Evolutionary conservation across 2,329 filamentous ascomycete species (phyloP).

Genomic region (Pestalotiopsis sp.): DNA sequence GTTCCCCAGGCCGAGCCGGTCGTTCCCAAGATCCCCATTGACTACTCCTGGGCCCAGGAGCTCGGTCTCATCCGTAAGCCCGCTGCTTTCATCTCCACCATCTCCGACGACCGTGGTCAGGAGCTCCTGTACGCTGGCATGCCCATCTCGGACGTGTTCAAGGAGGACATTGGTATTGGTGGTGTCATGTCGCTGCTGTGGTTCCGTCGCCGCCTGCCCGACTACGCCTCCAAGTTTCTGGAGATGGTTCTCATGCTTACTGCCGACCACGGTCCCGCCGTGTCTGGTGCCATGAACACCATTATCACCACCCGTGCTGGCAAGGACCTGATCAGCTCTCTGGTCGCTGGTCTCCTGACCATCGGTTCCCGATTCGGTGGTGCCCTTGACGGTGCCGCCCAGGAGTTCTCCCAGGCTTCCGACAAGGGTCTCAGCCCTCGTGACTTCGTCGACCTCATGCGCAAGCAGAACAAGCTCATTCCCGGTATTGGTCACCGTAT

Average conservation of each 20-base stretch:
- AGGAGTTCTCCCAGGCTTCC: conserved; percentile 97
- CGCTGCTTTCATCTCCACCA: conserved; percentile 99
- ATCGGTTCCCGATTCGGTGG: conserved; percentile 98
- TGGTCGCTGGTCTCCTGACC: conserved; percentile 95
- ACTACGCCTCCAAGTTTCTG: conserved; percentile 97
- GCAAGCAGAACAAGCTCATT: conserved; percentile 99
- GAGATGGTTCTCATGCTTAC: conserved; percentile 99
- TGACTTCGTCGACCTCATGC: conserved; percentile 98
- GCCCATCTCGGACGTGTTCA: conserved; percentile 99
- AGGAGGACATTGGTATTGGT: conserved; percentile 96
- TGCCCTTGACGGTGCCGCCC: conserved; percentile 94
- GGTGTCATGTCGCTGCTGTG: conserved; percentile 99
- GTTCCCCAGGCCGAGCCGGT: conserved; percentile 84
- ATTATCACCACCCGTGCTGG: conserved; percentile 99
- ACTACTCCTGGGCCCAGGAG: conserved; percentile 99
- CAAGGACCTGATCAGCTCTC: conserved; percentile 94
- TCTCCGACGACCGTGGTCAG: conserved; percentile 99
- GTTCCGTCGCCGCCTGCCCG: conserved; percentile 97
- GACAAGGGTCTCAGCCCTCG: conserved; percentile 97
- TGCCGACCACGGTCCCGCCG: conserved; percentile 96
- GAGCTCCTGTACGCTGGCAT: conserved; percentile 98
- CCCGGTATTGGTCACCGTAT: conserved; percentile 98
- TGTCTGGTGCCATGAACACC: conserved; percentile 99
- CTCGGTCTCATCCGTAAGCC: conserved; percentile 99
- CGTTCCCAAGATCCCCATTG: conserved; percentile 98